Base-by-base conservation (phyloP, 164 flowering plant species). In the Berberis thunbergii region DNA sequence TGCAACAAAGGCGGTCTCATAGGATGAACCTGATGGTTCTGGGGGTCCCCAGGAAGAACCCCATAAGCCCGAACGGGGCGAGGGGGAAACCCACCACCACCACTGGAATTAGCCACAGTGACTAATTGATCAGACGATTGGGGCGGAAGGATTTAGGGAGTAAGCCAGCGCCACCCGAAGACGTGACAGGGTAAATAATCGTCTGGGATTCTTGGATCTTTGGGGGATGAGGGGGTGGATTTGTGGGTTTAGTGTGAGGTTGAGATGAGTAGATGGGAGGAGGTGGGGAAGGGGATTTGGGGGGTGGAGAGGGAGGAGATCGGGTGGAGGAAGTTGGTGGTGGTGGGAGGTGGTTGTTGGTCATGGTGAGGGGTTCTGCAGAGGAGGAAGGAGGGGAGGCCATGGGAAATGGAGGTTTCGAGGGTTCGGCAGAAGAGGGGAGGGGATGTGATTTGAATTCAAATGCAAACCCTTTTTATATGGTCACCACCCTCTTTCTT, bases 121-220 rank as follows among this genome's bases (percentile, higher is more conserved):
- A 74, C 74, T 9, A 72, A 13, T 59, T 76, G 83, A 61, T 76
- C 81, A 11, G 75, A 41, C 9, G 74, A 57, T 67, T 66, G 62
- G 26, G 54, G 77, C 67, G 2, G 73, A 66, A 12, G 61, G 26
- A 41, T 56, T 6, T 26, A 26, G 26, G 26, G 26, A 26, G 26
- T 26, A 26, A 26, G 26, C 26, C 26, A 26, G 26, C 26, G 26
- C 26, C 54, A 59, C 63, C 6, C 26, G 26, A 26, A 26, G 26
- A 26, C 26, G 26, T 0, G 26, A 26, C 26, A 26, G 26, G 26
- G 26, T 26, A 26, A 26, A 26, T 26, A 26, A 26, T 26, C 26
- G 26, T 26, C 26, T 26, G 26, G 70, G 73, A 73, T 4, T 71
- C 83, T 2, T 81, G 75, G 41, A 74, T 79, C 4, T 81, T 65